Percentiles rank a stretch among this genome's conserved stretches.
Conservation (phyloP, 768 basidiomycete species). For the Leccinum broughii region DNA sequence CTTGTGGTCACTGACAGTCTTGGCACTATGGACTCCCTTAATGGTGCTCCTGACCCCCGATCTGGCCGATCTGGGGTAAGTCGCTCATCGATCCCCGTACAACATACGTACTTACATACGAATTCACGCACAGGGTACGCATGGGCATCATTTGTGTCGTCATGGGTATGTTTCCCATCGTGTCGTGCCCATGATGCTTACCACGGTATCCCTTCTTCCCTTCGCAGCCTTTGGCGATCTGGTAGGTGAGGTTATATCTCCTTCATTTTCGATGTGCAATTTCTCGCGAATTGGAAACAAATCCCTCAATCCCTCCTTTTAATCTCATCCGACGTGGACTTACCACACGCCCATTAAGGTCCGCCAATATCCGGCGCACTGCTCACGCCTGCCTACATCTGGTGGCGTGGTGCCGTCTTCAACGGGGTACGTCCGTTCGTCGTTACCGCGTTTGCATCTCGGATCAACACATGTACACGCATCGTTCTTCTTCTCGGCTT, state of each 20-base stretch:
- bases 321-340: neutral
- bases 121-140: conserved; percentile 35
- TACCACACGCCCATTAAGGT: conserved; percentile 29
- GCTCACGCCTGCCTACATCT: conserved; percentile 49
- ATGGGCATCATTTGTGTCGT: conserved; percentile 52
- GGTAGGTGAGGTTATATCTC: conserved; percentile 13
- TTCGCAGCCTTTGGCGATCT: conserved; percentile 26
- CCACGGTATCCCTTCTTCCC: neutral
- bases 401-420: conserved; percentile 62
- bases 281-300: neutral
- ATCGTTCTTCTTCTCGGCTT: neutral
- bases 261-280: neutral
- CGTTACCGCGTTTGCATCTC: neutral
- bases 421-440: conserved; percentile 37
- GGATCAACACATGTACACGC: neutral
- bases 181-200: neutral
- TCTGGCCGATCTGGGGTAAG: conserved; percentile 54
- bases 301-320: neutral
- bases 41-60: conserved; percentile 45
- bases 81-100: neutral
- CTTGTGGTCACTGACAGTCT: conserved; percentile 27
- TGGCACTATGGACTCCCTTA: conserved; percentile 44
- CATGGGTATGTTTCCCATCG: conserved; percentile 36
- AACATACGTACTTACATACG: neutral
- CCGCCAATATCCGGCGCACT: conserved; percentile 60